Evolutionary conservation across 352 stramenopile species (phyloP).

Genomic region (Phytophthora sp.): DNA sequence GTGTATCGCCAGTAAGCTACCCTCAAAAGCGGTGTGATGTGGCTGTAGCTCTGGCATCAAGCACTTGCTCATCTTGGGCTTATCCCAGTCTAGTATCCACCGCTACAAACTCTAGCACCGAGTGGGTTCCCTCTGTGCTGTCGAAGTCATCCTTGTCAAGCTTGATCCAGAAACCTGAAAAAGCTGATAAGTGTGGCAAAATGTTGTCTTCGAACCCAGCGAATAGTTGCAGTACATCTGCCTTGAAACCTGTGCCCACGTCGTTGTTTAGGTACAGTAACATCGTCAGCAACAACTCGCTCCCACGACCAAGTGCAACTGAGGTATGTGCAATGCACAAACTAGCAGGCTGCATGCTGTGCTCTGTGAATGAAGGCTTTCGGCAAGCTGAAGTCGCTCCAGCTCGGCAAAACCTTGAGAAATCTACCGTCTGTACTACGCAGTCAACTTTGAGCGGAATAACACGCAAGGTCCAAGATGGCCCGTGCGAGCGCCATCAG

Average conservation of each 20-base stretch:
- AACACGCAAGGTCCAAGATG: slow-evolving; percentile 13
- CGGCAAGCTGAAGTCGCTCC: neutral
- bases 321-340: slow-evolving; percentile 59
- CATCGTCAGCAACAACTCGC: slow-evolving; percentile 4
- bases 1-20: slow-evolving; percentile 7
- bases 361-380: slow-evolving; percentile 33
- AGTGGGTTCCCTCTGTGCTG: slow-evolving; percentile 16
- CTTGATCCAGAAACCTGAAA: slow-evolving; percentile 11
- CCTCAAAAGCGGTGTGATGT: neutral
- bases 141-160: slow-evolving; percentile 17
- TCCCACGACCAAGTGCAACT: neutral
- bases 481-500: slow-evolving; percentile 53
- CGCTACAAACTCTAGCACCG: neutral
- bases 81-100: neutral
- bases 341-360: slow-evolving; percentile 70
- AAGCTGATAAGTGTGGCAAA: neutral
- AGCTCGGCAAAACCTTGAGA: neutral
- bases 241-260: slow-evolving; percentile 9
- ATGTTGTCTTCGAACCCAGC: neutral
- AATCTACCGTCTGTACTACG: neutral
- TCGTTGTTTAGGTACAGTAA: slow-evolving; percentile 15
- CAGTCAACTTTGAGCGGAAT: slow-evolving; percentile 1
- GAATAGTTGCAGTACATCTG: neutral
- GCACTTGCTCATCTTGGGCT: slow-evolving; percentile 1
- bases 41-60: neutral